Evolutionary conservation across 192 early-diverging fungal genomes (phyloP).

Genomic region (Coemansia sp.): DNA sequence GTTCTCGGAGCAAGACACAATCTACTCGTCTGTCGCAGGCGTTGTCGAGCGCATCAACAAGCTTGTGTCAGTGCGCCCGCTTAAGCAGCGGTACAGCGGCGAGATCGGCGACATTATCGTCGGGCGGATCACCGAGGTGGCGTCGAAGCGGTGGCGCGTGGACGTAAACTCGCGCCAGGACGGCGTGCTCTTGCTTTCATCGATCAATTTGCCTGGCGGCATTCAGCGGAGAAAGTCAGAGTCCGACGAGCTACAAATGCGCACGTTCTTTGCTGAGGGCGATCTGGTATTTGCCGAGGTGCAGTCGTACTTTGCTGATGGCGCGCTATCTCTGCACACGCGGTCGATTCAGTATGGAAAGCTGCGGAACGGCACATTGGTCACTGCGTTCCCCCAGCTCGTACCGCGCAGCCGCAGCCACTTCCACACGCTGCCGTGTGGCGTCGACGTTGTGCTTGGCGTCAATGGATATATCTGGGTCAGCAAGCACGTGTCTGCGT

Average conservation of each 20-base stretch:
- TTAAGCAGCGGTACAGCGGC: slow-evolving; percentile 87
- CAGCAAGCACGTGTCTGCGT: slow-evolving; percentile 69
- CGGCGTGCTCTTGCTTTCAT: slow-evolving; percentile 83
- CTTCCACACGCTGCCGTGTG: slow-evolving; percentile 89
- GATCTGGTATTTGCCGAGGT: slow-evolving; percentile 93
- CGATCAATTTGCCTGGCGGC: slow-evolving; percentile 94
- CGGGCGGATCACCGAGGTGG: slow-evolving; percentile 90
- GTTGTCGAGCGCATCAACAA: slow-evolving; percentile 95
- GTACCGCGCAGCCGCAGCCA: slow-evolving; percentile 94
- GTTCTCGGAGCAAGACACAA: slow-evolving; percentile 68
- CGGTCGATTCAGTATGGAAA: slow-evolving; percentile 92
- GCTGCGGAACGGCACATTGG: slow-evolving; percentile 77
- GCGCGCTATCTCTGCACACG: slow-evolving; percentile 86
- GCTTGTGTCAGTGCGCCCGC: slow-evolving; percentile 86
- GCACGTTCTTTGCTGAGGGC: slow-evolving; percentile 92
- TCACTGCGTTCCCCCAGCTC: slow-evolving; percentile 84
- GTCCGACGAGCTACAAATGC: slow-evolving; percentile 97
- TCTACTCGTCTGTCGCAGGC: slow-evolving; percentile 89
- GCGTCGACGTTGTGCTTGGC: slow-evolving; percentile 93
- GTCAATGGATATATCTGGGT: slow-evolving; percentile 98
- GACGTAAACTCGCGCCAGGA: slow-evolving; percentile 90
- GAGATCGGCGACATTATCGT: slow-evolving; percentile 98
- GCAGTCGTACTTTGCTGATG: slow-evolving; percentile 85
- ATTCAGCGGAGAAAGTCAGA: slow-evolving; percentile 95
- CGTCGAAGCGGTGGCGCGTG: slow-evolving; percentile 92